These are phyloP conservation scores for Farysia itapuensis DNA, from an alignment of 1,284 basidiomycete genomes.

Conservation along the genomic window DNA sequence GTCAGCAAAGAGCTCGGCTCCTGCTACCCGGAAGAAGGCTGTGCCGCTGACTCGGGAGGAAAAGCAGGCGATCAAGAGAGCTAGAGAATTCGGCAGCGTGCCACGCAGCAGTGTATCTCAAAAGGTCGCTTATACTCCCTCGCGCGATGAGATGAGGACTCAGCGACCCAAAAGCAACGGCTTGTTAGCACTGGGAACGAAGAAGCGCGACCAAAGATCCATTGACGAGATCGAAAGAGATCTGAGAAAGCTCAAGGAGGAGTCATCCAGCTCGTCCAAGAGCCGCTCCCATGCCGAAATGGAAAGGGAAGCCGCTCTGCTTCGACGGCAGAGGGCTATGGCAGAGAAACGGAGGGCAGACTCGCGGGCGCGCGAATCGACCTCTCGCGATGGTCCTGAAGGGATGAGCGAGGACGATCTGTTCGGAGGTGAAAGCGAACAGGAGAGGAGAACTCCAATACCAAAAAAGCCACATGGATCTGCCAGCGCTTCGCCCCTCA, in stretches of 20 bases:
- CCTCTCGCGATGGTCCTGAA: conserved; percentile 3
- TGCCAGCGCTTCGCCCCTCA: neutral
- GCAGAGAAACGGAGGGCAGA: conserved; percentile 27
- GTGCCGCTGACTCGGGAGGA: conserved; percentile 41
- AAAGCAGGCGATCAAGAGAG: conserved; percentile 30
- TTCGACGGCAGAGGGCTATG: conserved; percentile 37
- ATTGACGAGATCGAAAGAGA: conserved; percentile 50
- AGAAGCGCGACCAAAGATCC: conserved; percentile 34
- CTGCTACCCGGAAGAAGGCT: conserved; percentile 8
- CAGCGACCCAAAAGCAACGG: conserved; percentile 11
- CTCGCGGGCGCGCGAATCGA: conserved; percentile 12
- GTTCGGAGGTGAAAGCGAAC: conserved; percentile 14
- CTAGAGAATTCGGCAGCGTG: conserved; percentile 28
- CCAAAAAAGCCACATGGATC: neutral
- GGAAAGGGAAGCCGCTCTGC: conserved; percentile 26
- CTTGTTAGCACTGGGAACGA: conserved; percentile 32
- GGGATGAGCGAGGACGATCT: conserved; percentile 13
- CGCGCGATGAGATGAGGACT: conserved; percentile 3
- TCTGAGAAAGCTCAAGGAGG: conserved; percentile 24
- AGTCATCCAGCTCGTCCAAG: conserved; percentile 3
- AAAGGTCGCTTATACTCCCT: conserved; percentile 3
- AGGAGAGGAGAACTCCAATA: neutral
- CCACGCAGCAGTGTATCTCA: conserved; percentile 5
- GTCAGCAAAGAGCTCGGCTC: neutral
- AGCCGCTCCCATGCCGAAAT: conserved; percentile 12